Conservation (phyloP, 75 land plant genomes). For the Sequoiadendron giganteum region DNA sequence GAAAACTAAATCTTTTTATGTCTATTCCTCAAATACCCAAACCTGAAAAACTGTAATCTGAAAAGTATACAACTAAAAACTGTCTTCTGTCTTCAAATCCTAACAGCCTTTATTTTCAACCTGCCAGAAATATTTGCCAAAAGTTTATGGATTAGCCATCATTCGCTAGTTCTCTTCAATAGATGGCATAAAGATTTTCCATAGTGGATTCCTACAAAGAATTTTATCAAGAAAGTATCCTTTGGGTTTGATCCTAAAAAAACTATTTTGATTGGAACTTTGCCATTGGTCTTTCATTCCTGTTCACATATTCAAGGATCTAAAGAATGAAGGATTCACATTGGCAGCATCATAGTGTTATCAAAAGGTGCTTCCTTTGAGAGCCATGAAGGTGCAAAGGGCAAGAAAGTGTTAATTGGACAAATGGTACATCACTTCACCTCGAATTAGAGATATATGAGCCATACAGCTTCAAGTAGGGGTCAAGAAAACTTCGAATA, state of each 20-base stretch:
- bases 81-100: background rate
- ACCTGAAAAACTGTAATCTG: background rate
- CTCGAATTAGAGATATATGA: background rate
- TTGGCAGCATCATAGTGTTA: background rate
- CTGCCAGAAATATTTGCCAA: background rate
- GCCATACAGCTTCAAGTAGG: background rate
- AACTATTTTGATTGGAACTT: background rate
- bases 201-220: background rate
- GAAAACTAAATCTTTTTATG: background rate
- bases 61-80: background rate
- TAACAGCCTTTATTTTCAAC: background rate
- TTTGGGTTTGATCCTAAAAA: background rate
- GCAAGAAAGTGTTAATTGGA: no score
- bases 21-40: background rate
- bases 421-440: background rate
- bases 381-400: no score
- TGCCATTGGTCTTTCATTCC: background rate
- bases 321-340: background rate
- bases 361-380: no score
- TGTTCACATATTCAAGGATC: background rate
- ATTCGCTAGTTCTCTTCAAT: background rate
- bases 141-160: background rate
- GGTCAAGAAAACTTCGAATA: background rate
- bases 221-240: background rate
- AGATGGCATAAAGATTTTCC: background rate